Conservation (phyloP, 2,329 filamentous ascomycete genomes). For the Talaromyces sp. region DNA sequence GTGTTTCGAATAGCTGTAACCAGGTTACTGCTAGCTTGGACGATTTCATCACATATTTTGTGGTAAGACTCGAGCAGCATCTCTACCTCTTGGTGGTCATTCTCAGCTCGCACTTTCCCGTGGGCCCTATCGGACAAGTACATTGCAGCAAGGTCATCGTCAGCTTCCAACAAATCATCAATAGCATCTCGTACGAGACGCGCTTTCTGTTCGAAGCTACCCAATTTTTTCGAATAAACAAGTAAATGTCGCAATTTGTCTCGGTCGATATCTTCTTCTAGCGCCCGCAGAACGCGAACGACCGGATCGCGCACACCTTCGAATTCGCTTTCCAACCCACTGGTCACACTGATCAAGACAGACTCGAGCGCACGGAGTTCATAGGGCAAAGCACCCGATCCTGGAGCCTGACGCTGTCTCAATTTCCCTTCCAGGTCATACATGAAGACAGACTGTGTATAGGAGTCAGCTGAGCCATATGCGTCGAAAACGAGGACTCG, state of each 20-base stretch:
- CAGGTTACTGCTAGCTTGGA: slow-evolving; percentile 88
- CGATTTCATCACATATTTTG: slow-evolving; percentile 96
- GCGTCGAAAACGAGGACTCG: slow-evolving; percentile 93
- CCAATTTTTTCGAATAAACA: slow-evolving; percentile 90
- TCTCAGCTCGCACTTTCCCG: slow-evolving; percentile 67
- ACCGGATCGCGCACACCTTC: slow-evolving; percentile 91
- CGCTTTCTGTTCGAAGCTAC: slow-evolving; percentile 96
- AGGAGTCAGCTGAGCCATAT: slow-evolving; percentile 89
- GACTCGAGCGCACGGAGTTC: slow-evolving; percentile 95
- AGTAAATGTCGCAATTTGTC: slow-evolving; percentile 88
- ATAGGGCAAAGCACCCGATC: slow-evolving; percentile 68
- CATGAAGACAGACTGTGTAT: slow-evolving; percentile 95
- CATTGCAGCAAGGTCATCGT: slow-evolving; percentile 92
- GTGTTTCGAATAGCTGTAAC: slow-evolving; percentile 96
- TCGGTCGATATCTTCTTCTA: slow-evolving; percentile 94
- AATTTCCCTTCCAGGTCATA: slow-evolving; percentile 94
- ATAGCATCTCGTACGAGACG: slow-evolving; percentile 91
- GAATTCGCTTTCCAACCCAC: slow-evolving; percentile 88
- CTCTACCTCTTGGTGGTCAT: slow-evolving; percentile 95
- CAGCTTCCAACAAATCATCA: slow-evolving; percentile 90
- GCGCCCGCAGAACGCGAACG: slow-evolving; percentile 77
- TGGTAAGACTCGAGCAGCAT: slow-evolving; percentile 96
- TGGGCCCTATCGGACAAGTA: slow-evolving; percentile 86
- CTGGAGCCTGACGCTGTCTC: slow-evolving; percentile 65
- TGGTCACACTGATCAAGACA: slow-evolving; percentile 88